These are phyloP conservation scores for Naganishia vishniacii DNA, from an alignment of 768 basidiomycete genomes.

Conservation along the genomic window DNA sequence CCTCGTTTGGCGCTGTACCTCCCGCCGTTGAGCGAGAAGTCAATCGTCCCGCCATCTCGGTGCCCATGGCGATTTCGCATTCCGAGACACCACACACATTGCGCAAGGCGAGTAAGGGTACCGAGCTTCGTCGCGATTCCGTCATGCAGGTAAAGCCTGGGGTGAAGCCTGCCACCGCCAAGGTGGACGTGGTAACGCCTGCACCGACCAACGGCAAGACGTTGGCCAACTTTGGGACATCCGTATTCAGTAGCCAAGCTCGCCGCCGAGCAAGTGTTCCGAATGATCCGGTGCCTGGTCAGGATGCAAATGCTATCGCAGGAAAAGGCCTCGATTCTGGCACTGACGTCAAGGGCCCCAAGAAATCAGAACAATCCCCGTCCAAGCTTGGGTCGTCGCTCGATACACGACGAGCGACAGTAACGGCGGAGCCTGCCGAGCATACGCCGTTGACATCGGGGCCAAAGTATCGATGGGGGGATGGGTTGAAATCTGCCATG, in stretches of 20 bases:
- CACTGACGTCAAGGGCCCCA: background rate
- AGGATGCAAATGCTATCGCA: background rate
- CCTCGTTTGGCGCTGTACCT: background rate
- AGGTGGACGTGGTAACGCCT: background rate
- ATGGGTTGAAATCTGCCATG: constrained; percentile 14
- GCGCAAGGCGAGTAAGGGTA: background rate
- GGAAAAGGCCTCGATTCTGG: background rate
- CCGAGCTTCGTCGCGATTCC: background rate
- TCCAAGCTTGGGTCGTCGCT: background rate
- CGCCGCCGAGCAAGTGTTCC: constrained; percentile 2
- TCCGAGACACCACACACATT: background rate
- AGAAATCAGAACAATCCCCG: background rate
- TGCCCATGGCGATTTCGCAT: constrained; percentile 28
- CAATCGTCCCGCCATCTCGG: constrained; percentile 27
- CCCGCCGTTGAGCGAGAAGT: background rate
- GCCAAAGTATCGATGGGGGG: constrained; percentile 8
- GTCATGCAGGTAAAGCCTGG: background rate
- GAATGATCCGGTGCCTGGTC: background rate
- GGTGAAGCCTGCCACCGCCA: background rate
- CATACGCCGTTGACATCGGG: background rate
- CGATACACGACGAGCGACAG: background rate
- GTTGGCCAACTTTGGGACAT: background rate
- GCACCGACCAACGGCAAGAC: constrained; percentile 1
- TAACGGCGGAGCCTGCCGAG: background rate
- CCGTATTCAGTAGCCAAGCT: background rate